Percentiles rank a stretch among this genome's conserved stretches.
Conservation (phyloP, 768 basidiomycete species). For the Pisolithus marmoratus region DNA sequence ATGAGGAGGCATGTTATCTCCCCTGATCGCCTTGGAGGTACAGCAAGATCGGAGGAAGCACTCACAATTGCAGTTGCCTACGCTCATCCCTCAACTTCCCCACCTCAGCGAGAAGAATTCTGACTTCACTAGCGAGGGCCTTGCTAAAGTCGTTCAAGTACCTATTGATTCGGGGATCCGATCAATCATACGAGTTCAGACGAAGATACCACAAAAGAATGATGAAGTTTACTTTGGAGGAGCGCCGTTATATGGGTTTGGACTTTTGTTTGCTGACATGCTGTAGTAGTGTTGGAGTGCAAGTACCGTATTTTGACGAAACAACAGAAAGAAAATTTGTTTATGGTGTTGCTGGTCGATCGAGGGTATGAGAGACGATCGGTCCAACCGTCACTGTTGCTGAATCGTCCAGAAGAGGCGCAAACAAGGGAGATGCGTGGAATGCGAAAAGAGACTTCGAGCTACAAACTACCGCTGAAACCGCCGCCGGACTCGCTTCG, state of each 20-base stretch:
- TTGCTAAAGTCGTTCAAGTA: constrained; percentile 61
- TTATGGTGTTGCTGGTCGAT: too few relatives aligned
- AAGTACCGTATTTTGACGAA: too few relatives aligned
- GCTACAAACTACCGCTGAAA: too few relatives aligned
- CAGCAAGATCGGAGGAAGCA: constrained; percentile 3
- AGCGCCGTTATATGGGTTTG: constrained; percentile 26
- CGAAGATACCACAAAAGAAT: not conserved
- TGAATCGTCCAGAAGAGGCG: too few relatives aligned
- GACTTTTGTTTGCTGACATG: constrained; percentile 32
- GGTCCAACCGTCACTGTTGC: too few relatives aligned
- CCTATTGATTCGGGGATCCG: constrained; percentile 19
- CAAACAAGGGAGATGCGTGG: too few relatives aligned
- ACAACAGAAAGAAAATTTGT: too few relatives aligned
- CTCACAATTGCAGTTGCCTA: constrained; percentile 50
- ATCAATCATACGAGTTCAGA: not conserved
- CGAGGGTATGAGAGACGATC: too few relatives aligned
- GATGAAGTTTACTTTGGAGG: constrained; percentile 27
- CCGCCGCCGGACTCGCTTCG: too few relatives aligned
- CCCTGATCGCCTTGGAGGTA: not conserved
- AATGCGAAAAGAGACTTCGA: too few relatives aligned
- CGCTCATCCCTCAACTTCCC: constrained; percentile 58
- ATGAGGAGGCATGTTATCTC: not conserved
- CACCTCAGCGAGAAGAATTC: constrained; percentile 54
- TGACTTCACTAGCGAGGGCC: constrained; percentile 55
- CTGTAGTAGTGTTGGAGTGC: too few relatives aligned